Evolutionary conservation across 2,329 filamentous ascomycete species (phyloP).

Genomic region (Cucurbitaria berberidis): DNA sequence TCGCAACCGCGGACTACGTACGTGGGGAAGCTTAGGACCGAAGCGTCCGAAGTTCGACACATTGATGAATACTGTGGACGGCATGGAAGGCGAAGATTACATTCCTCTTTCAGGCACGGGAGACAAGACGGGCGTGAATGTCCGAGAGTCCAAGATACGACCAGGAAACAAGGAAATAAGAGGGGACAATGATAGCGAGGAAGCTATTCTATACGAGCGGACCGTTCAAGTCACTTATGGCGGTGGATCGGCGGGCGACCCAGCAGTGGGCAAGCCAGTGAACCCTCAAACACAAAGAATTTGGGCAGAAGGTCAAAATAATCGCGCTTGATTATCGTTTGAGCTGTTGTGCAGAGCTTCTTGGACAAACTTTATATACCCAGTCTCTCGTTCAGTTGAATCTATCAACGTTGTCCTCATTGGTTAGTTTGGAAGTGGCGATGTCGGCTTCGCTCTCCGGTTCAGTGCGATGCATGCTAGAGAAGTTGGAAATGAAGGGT

Average conservation of each 20-base stretch:
- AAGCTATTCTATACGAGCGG: conserved; percentile 27
- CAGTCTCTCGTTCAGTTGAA: too few relatives aligned
- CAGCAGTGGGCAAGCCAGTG: too few relatives aligned
- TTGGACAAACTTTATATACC: too few relatives aligned
- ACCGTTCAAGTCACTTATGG: conserved; percentile 26
- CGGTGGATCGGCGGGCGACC: background rate
- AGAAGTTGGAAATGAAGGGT: too few relatives aligned
- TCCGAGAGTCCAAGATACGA: conserved; percentile 3
- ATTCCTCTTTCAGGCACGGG: conserved; percentile 10
- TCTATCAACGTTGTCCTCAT: too few relatives aligned
- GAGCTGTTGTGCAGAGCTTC: too few relatives aligned
- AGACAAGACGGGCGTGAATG: background rate
- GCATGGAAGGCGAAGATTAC: conserved; percentile 4
- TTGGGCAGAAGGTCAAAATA: conserved; percentile 1
- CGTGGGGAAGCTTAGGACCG: conserved; percentile 12
- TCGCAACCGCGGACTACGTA: conserved; percentile 9
- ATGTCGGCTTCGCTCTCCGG: too few relatives aligned
- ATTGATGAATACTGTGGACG: conserved; percentile 22
- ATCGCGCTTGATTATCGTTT: background rate
- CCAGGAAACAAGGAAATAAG: conserved; percentile 1
- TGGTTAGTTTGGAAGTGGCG: too few relatives aligned
- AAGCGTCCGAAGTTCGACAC: conserved; percentile 24
- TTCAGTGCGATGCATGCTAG: too few relatives aligned
- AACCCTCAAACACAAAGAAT: conserved; percentile 1
- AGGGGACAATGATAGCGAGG: conserved; percentile 21